phyloP scores from a whole-genome alignment of 495 filamentous ascomycete genomes.

The Podospora didyma region DNA sequence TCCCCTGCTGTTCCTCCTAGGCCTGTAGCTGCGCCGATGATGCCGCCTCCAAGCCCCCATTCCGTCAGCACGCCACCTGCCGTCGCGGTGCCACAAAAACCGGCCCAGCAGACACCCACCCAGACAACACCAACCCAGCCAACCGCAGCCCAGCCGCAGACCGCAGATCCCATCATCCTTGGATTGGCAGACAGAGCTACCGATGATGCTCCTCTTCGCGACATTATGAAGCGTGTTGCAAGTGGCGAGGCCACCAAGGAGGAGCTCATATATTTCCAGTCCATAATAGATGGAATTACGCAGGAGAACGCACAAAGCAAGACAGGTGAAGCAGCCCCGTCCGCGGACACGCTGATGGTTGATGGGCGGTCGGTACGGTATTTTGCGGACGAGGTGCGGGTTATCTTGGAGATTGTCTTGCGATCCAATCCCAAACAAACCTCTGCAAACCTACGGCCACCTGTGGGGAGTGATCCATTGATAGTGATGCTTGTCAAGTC shows the following conservation, averaged over 20 bases:
- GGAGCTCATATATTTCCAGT: constrained; percentile 84
- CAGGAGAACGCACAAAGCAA: constrained; percentile 46
- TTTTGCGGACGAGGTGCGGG: constrained; percentile 45
- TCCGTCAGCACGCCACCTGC: constrained; percentile 23
- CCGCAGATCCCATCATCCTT: constrained; percentile 94
- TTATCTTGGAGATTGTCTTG: constrained; percentile 44
- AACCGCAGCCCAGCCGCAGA: too few species aligned
- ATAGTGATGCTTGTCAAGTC: constrained; percentile 41
- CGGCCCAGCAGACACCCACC: constrained; percentile 44
- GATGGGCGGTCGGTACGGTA: constrained; percentile 43
- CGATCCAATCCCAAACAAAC: constrained; percentile 43
- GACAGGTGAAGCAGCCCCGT: constrained; percentile 35
- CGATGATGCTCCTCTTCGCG: constrained; percentile 81
- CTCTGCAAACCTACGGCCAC: constrained; percentile 35
- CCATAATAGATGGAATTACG: constrained; percentile 87
- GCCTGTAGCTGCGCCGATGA: constrained; percentile 2
- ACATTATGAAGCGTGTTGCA: constrained; percentile 94
- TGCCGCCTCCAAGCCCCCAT: constrained; percentile 7
- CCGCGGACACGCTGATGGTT: constrained; percentile 40
- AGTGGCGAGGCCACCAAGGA: constrained; percentile 74
- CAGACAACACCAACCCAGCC: too few species aligned
- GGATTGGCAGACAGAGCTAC: constrained; percentile 85
- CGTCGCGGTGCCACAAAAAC: constrained; percentile 17
- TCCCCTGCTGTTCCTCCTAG: constrained; percentile 8
- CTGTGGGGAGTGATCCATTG: constrained; percentile 37